phyloP scores from a whole-genome alignment of 345 rosid species.

The Angophora floribunda region DNA sequence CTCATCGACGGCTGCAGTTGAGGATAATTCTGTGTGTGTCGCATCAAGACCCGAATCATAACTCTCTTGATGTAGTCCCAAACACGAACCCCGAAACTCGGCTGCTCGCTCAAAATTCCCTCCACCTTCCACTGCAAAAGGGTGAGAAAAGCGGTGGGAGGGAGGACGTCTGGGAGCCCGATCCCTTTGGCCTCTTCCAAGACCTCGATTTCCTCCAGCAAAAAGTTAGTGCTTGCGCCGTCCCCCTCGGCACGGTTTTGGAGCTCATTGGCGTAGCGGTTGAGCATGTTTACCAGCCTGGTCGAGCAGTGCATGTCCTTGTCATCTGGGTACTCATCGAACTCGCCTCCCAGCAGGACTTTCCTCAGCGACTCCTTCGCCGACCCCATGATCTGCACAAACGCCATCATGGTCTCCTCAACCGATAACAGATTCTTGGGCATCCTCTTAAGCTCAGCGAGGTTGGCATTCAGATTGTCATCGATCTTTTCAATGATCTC shows the following conservation, averaged over 20 bases:
- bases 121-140: background rate
- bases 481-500: conserved; percentile 11
- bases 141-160: background rate
- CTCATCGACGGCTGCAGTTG: background rate
- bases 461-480: background rate
- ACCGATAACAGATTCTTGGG: background rate
- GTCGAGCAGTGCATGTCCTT: background rate
- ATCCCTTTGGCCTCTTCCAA: conserved; percentile 3
- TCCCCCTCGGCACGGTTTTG: background rate
- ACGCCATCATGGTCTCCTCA: background rate
- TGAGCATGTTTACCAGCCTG: background rate
- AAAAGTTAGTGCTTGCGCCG: background rate
- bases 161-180: background rate
- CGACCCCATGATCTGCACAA: conserved; percentile 18
- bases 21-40: background rate
- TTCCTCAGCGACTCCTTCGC: conserved; percentile 26
- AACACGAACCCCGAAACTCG: background rate
- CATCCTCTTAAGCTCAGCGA: background rate
- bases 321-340: background rate
- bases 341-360: background rate
- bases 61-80: background rate
- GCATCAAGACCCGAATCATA: background rate
- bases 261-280: background rate
- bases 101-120: background rate
- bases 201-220: background rate